phyloP scores from a whole-genome alignment of 2,329 filamentous ascomycete genomes.

The Aspergillus luchuensis region DNA sequence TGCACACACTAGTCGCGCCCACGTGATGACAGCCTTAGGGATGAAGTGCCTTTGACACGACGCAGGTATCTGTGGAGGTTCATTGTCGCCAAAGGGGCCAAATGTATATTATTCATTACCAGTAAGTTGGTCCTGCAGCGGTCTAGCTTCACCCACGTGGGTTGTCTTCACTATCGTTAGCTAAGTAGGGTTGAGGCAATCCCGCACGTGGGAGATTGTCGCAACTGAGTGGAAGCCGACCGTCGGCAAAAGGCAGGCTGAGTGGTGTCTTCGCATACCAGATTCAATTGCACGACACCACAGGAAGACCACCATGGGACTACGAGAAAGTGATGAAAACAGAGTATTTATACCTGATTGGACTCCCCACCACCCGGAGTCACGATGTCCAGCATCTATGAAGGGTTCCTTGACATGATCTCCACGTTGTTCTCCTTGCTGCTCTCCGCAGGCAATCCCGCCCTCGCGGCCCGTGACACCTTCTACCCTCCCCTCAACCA shows the following conservation, averaged over 20 bases:
- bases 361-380: neutral
- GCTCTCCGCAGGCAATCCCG: conserved; percentile 7
- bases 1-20: too few relatives aligned
- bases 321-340: too few relatives aligned
- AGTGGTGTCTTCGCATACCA: neutral
- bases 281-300: too few relatives aligned
- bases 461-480: conserved; percentile 18
- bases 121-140: too few relatives aligned
- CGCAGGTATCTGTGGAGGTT: too few relatives aligned
- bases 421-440: conserved; percentile 15
- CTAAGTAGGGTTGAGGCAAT: too few relatives aligned
- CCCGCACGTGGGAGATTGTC: neutral
- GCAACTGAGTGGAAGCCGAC: neutral
- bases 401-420: conserved; percentile 21
- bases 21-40: too few relatives aligned
- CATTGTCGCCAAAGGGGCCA: too few relatives aligned
- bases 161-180: neutral
- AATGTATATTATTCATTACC: too few relatives aligned
- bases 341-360: neutral
- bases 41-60: too few relatives aligned
- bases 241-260: neutral
- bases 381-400: conserved; percentile 16
- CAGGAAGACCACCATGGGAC: too few relatives aligned
- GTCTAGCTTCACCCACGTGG: neutral
- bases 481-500: conserved; percentile 45